Evolutionary conservation across 768 basidiomycete genomes (phyloP).

Genomic region (Suillus placidus): DNA sequence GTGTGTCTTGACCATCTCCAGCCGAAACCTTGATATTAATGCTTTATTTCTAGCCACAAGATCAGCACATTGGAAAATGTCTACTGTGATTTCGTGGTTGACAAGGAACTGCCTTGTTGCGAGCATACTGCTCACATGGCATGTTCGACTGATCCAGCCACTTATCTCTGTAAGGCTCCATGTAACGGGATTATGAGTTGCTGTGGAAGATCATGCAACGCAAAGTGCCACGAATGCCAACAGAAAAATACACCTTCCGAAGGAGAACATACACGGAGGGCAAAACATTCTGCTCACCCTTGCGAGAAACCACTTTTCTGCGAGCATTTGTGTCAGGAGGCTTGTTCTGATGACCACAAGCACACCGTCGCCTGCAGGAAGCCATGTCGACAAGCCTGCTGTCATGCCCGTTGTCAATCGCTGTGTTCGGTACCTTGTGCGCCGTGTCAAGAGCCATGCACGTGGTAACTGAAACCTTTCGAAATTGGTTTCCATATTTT

Average conservation of each 20-base stretch:
- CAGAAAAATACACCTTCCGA: constrained; percentile 7
- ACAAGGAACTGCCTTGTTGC: constrained; percentile 50
- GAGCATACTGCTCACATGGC: constrained; percentile 52
- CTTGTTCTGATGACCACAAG: constrained; percentile 53
- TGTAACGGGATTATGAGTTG: constrained; percentile 54
- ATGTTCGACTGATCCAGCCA: constrained; percentile 49
- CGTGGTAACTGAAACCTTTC: constrained; percentile 42
- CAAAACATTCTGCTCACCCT: constrained; percentile 44
- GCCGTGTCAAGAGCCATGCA: constrained; percentile 64
- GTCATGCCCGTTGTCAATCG: constrained; percentile 50
- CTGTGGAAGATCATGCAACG: constrained; percentile 53
- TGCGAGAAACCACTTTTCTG: constrained; percentile 60
- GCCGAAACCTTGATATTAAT: neutral
- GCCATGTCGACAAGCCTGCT: constrained; percentile 55
- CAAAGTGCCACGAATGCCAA: constrained; percentile 55
- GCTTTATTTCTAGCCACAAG: constrained; percentile 40
- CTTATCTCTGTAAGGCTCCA: constrained; percentile 39
- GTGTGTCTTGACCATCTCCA: constrained; percentile 34
- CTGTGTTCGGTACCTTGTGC: constrained; percentile 58
- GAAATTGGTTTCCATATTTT: neutral
- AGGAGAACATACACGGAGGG: constrained; percentile 20
- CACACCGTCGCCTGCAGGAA: constrained; percentile 50
- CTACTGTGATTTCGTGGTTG: constrained; percentile 45
- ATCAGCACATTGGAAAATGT: constrained; percentile 48
- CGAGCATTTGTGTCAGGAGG: constrained; percentile 51